Evolutionary conservation across 2,329 filamentous ascomycete species (phyloP).

Genomic region (Fusarium oxysporum): DNA sequence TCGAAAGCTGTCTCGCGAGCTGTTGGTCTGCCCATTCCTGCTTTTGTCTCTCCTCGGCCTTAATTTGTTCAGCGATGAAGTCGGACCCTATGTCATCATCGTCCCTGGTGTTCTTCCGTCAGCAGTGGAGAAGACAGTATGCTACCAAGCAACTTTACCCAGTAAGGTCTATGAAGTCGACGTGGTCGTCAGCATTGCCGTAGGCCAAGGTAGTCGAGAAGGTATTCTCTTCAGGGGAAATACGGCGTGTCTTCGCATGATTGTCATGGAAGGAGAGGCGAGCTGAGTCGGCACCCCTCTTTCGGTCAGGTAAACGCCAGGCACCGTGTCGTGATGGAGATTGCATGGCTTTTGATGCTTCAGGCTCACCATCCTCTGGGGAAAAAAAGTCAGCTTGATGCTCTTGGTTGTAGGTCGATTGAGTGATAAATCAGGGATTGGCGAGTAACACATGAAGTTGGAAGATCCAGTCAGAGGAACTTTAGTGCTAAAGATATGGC

Average conservation of each 20-base stretch:
- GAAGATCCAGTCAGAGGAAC: neutral
- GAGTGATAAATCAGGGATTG: neutral
- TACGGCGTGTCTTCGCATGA: conserved; percentile 51
- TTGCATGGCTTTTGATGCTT: conserved; percentile 34
- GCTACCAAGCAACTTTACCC: conserved; percentile 47
- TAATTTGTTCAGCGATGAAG: conserved; percentile 51
- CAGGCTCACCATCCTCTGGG: conserved; percentile 13
- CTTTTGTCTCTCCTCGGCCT: conserved; percentile 48
- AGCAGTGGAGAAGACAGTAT: neutral
- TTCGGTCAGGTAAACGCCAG: conserved; percentile 46
- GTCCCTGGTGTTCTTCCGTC: conserved; percentile 42
- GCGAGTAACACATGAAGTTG: neutral
- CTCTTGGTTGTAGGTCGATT: neutral
- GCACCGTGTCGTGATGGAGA: conserved; percentile 22
- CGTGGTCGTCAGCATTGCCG: conserved; percentile 31
- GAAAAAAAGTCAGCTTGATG: conserved; percentile 23
- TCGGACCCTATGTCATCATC: conserved; percentile 47
- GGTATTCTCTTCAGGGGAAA: conserved; percentile 39
- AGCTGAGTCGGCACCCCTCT: conserved; percentile 44
- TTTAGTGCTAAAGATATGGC: neutral
- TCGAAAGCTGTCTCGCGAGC: conserved; percentile 47
- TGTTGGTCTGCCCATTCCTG: conserved; percentile 46
- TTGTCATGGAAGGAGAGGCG: conserved; percentile 21
- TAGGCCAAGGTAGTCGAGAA: conserved; percentile 6
- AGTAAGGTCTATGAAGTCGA: conserved; percentile 57